Evolutionary conservation across 306 rosid species (phyloP).

Genomic region (Prunus padus): DNA sequence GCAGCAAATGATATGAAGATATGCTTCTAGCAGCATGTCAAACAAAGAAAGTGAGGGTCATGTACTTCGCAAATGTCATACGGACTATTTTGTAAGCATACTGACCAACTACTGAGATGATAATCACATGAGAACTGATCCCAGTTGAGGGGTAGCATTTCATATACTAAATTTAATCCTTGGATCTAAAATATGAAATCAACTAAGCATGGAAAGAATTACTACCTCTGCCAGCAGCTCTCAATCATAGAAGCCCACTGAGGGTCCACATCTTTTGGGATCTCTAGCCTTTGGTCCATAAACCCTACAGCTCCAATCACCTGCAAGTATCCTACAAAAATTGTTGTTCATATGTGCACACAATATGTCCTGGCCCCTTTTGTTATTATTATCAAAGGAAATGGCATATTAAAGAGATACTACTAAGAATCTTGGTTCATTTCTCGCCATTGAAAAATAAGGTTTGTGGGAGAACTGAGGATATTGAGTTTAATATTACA

Average conservation of each 20-base stretch:
- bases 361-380: neutral
- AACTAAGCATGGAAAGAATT: constrained; percentile 2
- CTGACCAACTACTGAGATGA: too few relatives aligned
- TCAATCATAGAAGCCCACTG: constrained; percentile 83
- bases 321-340: constrained; percentile 60
- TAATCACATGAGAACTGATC: too few relatives aligned
- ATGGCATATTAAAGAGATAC: neutral
- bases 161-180: constrained; percentile 16
- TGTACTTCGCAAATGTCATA: too few relatives aligned
- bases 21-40: too few relatives aligned
- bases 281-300: constrained; percentile 92
- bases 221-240: constrained; percentile 90
- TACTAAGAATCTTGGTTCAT: neutral
- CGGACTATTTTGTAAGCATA: too few relatives aligned
- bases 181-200: neutral
- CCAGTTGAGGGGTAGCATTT: constrained; percentile 7
- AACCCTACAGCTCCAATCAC: constrained; percentile 99
- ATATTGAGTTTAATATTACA: neutral
- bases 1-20: too few relatives aligned
- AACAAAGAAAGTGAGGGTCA: too few relatives aligned
- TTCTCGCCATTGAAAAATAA: too few relatives aligned
- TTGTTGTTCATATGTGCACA: constrained; percentile 43
- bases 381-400: neutral
- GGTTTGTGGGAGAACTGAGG: neutral
- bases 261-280: constrained; percentile 84